phyloP scores from a whole-genome alignment of 2,329 filamentous ascomycete species.

The Colletotrichum sp. region DNA sequence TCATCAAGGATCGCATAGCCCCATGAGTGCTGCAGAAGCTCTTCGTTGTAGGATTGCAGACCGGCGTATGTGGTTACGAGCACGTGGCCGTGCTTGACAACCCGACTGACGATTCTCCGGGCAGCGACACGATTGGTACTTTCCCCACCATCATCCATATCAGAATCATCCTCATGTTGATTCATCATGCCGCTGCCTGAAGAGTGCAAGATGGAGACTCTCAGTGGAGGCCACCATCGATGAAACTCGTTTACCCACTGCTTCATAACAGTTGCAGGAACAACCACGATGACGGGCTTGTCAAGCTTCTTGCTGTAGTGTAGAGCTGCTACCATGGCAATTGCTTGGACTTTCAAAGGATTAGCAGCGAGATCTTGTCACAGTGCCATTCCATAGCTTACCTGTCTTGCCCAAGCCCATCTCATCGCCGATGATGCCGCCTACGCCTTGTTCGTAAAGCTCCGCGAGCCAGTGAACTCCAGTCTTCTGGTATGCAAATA shows the following conservation, averaged over 20 bases:
- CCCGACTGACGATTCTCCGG: conserved; percentile 80
- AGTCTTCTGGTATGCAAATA: conserved; percentile 97
- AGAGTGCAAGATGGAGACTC: conserved; percentile 93
- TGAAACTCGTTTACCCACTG: conserved; percentile 99
- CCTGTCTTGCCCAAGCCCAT: conserved; percentile 97
- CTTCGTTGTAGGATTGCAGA: conserved; percentile 87
- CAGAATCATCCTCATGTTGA: conserved; percentile 64
- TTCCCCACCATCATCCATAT: conserved; percentile 49
- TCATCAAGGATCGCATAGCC: conserved; percentile 94
- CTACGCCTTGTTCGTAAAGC: conserved; percentile 85
- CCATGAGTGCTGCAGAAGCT: conserved; percentile 86
- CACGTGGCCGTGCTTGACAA: conserved; percentile 86
- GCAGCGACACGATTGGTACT: conserved; percentile 63
- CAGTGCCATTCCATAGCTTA: conserved; percentile 6
- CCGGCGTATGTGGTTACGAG: conserved; percentile 96
- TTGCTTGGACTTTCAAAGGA: conserved; percentile 52
- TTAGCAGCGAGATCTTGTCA: neutral
- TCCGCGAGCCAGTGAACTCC: conserved; percentile 97
- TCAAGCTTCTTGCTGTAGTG: conserved; percentile 89
- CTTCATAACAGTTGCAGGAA: conserved; percentile 91
- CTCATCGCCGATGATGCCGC: conserved; percentile 95
- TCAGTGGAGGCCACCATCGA: conserved; percentile 98
- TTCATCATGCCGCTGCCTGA: conserved; percentile 98
- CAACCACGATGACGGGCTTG: conserved; percentile 89
- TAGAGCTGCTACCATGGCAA: conserved; percentile 84